Evolutionary conservation across 345 rosid genomes (phyloP), one percentile per base, ranked within the genome.

Genomic region (Sisymbrium altissimum): DNA sequence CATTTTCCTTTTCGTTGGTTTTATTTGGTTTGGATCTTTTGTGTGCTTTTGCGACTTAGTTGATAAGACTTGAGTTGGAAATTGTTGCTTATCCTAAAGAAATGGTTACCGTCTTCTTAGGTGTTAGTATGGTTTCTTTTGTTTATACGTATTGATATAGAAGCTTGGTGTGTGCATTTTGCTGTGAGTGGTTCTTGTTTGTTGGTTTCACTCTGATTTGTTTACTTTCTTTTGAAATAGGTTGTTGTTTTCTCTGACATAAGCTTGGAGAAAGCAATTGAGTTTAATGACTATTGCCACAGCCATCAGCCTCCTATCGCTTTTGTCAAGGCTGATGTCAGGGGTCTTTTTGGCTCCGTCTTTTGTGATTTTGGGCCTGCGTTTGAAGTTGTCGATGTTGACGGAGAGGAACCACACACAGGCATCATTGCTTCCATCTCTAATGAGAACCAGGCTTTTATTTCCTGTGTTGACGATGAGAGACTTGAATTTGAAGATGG

Each of bases 321-420:
- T 77, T 95, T 95, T 78, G 82, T 95, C 75, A 92, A 86, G 82
- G 82, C 98, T 70, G 99, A 92, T 83, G 92, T 92, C 45, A 88
- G 97, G 81, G 99, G 99, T 66, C 94, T 95, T 54, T 95, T 95
- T 86, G 99, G 98, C 64, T 85, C 93, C 10, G 81, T 95, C 33
- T 95, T 95, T 81, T 95, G 99, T 76, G 99, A 95, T 76, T 95
- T 95, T 79, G 99, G 99, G 55, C 94, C 98, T 53, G 87, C 81
- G 73, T 95, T 95, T 74, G 88, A 88, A 7, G 98, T 95, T 72
- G 67, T 84, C 10, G 99, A 95, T 83, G 98, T 90, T 71, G 97
- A 92, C 81, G 99, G 99, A 29, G 91, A 90, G 81, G 98, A 92
- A 35, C 98, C 98, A 9, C 94, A 86, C 76, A 92, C 94, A 0